Conservation (phyloP, 148 eudicot genomes). For the Dysphania ambrosioides region DNA sequence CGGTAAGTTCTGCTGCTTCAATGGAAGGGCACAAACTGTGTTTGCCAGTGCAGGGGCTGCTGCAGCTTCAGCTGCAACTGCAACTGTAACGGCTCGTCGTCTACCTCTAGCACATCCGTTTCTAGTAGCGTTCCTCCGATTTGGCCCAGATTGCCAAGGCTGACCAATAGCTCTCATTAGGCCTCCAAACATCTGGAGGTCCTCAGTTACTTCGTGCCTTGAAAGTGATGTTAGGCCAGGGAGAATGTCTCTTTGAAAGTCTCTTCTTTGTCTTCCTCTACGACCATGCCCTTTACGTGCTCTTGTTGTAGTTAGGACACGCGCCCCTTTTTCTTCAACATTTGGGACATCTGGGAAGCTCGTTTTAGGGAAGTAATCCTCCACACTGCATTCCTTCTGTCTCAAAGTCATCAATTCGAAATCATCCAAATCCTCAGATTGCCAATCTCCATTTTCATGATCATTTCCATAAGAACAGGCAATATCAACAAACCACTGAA, state of each 20-base stretch:
- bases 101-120: constrained; percentile 64
- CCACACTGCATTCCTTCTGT: constrained; percentile 45
- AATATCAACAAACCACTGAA: constrained; percentile 56
- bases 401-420: constrained; percentile 68
- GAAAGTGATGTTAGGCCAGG: constrained; percentile 78
- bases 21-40: constrained; percentile 30
- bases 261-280: constrained; percentile 79
- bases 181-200: constrained; percentile 81
- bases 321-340: constrained; percentile 38
- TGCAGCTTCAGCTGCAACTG: no score
- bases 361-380: constrained; percentile 77
- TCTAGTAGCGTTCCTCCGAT: constrained; percentile 51
- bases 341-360: constrained; percentile 44
- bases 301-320: constrained; percentile 30
- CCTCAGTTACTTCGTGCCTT: constrained; percentile 87
- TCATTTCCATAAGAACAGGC: constrained; percentile 38
- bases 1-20: constrained; percentile 22
- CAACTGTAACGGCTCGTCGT: constrained; percentile 36
- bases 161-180: constrained; percentile 87
- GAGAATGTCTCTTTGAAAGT: constrained; percentile 88
- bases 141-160: constrained; percentile 56
- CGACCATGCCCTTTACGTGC: constrained; percentile 59
- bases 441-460: constrained; percentile 14
- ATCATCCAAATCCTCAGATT: constrained; percentile 47
- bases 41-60: constrained; percentile 28